Evolutionary conservation across 768 basidiomycete species (phyloP), one percentile per base, ranked within the genome.

Genomic region (Kwoniella botswanensis): DNA sequence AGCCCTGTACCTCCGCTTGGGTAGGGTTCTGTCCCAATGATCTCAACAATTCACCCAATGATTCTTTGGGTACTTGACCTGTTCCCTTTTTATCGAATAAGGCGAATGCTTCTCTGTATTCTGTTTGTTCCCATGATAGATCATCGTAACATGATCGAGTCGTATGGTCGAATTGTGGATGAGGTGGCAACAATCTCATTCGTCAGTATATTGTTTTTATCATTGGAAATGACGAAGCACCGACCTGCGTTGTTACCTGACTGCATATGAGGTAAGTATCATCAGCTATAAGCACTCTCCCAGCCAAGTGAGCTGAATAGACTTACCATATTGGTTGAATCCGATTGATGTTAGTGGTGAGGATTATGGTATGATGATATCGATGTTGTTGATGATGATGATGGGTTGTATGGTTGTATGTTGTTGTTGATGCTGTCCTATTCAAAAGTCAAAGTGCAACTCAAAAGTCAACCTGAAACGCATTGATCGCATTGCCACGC

Each of bases 1-100:
- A 89, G 21, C 93, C 91, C 10, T 89, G 88, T 4, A 98, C 94
- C 84, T 99, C 95, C n/a, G 92, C 90, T 83, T 98, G 97, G 0
- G 96, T 98, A n/a, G 97, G 97, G 83, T 99, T 99, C 86, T 98
- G 97, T 2, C 97, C 97, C 3, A 99, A 86, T 0, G 94, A 94
- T 55, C 97, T 89, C 17, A 99, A 85, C 11, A 99, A 88, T 83
- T 98, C 96, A 10, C 97, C 97, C 1, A 99, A 86, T 0, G 90
- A 91, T 71, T 94, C 92, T 3, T 92, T 86, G 0, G 94, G 92
- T 41, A 99, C 93, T 15, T 91, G 88, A 17, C 94, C 94, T 2
- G 91, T 93, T 46, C 97, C 97, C 75, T 90, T 90, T 86, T 98
- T 98, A 86, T 99, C 97, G 84, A 98, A 98, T 42, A 99, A 89